Percentiles rank a stretch among this genome's conserved stretches.
Evolutionary conservation across 2,329 filamentous ascomycete genomes (phyloP).

Genomic region (Hypoxylon sp.): DNA sequence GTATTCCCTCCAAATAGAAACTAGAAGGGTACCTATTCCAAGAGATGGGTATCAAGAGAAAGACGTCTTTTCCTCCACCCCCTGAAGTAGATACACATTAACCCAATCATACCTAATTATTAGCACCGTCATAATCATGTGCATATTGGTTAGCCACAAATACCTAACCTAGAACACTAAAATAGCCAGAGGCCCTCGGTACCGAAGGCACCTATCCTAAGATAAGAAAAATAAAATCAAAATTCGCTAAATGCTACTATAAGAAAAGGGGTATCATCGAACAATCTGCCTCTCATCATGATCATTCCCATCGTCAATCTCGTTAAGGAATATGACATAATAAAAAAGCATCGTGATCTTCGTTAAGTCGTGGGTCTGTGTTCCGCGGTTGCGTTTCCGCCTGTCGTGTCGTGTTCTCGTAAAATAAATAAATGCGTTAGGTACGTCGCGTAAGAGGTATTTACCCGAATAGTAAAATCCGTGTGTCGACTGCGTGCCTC

Average conservation of each 20-base stretch:
- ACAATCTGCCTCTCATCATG: slow-evolving; percentile 41
- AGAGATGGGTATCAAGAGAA: not conserved
- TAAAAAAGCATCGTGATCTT: slow-evolving; percentile 28
- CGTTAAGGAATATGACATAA: slow-evolving; percentile 21
- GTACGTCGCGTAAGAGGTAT: slow-evolving; percentile 1
- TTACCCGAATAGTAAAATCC: not conserved
- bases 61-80: not conserved
- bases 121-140: not conserved
- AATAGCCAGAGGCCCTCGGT: not conserved
- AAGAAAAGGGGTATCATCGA: slow-evolving; percentile 39
- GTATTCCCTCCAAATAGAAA: slow-evolving; percentile 25
- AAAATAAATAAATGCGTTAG: not conserved
- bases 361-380: slow-evolving; percentile 26
- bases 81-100: slow-evolving; percentile 1
- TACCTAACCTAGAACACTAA: not conserved
- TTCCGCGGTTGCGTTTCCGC: slow-evolving; percentile 9
- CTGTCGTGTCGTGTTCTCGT: slow-evolving; percentile 28
- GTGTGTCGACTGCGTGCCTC: not conserved
- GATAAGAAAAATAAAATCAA: slow-evolving; percentile 22
- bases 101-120: slow-evolving; percentile 8
- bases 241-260: slow-evolving; percentile 38
- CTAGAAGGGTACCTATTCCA: not conserved
- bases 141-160: not conserved
- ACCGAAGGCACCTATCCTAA: not conserved
- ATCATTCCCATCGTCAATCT: slow-evolving; percentile 32